Evolutionary conservation across 495 filamentous ascomycete genomes (phyloP), one percentile per base, ranked within the genome.

Genomic region (Penicillium pulvis): DNA sequence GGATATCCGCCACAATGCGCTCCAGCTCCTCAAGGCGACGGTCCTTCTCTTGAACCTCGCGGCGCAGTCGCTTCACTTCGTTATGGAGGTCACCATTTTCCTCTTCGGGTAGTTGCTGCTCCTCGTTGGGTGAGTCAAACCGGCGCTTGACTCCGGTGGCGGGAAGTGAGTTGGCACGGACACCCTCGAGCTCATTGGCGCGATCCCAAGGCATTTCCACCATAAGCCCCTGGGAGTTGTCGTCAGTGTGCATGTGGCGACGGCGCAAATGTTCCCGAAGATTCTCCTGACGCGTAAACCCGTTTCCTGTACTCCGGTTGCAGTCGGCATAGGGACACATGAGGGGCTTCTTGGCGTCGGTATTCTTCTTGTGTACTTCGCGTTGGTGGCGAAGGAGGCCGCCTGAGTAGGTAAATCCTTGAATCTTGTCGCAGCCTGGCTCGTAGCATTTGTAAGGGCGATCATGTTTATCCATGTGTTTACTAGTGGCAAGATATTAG

Each of bases 381-480:
- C 93, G 85, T 69, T 95, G 87, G 76, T 97, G 93, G 4, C 93
- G 84, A 9, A 92, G 72, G 2, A 97, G 83, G 10, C 93, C 93
- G 20, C 93, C 93, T 0, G 88, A 90, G 71, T 97, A 97, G 14
- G 93, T 96, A 75, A 97, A 97, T 19, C 93, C 93, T 60, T 89
- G 88, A 0, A 96, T 82, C 61, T 96, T 96, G 60, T 92, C 90
- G 70, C 93, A 97, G 19, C 84, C 85, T 16, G 80, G 79, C 26
- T 89, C 84, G 24, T 73, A 72, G 71, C 93, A 97, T 57, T 90
- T 88, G 75, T 96, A 97, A 0, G 93, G 93, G 17, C 93, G 81
- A 55, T 93, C 90, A 67, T 97, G 93, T 73, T 97, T 97, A 76
- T 97, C 93, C 91, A 95, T 95, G 71, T 97, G 93, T 75, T 96